Evolutionary conservation across 2,329 filamentous ascomycete genomes (phyloP), one percentile per base, ranked within the genome.

Genomic region (Nigrospora sphaerica): DNA sequence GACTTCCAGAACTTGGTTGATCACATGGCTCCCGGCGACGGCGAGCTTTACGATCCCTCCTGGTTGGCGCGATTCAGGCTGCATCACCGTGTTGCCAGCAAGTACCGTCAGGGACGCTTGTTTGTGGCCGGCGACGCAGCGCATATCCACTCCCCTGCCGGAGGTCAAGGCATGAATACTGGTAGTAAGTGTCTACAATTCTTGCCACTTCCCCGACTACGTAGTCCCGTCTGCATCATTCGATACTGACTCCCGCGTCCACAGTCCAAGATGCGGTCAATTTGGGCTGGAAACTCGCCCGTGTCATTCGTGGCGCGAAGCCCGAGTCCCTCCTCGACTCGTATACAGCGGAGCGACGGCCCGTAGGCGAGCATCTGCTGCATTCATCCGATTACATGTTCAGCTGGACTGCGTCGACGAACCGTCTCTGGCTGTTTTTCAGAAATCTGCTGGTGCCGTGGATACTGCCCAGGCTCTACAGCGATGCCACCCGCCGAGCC

Each of bases 151-250:
- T 75, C 67, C 34, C 75, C 75, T 0, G 70, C 72, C 0, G 78
- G 75, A 2, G 78, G 74, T 0, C 77, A 79, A 54, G 78, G 78
- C 1, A 75, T 81, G 72, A 80, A 81, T 54, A 74, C 74, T 0
- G 75, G 76, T 0, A 67, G 42, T 37, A 31, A 44, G 42, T 35
- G 9, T 17, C 12, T 10, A 9, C 23, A 7, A 5, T 10, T 28
- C 5, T 28, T 28, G 5, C 23, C 23, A 9, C 5, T 10, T 9
- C 7, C 23, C 23, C 10, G 23, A 9, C 23, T 28, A 10, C 23
- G 6, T 10, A 9, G 7, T 10, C 23, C 23, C 7, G 23, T 28
- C 23, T 28, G 23, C 7, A 10, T 28, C 23, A 28, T 28, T 2
- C 7, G 7, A 28, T 28, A 28, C 23, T 28, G 23, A 28, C 23